These are phyloP conservation scores for Sanghuangporus baumii DNA, from an alignment of 1,284 basidiomycete genomes.

Conservation along the genomic window DNA sequence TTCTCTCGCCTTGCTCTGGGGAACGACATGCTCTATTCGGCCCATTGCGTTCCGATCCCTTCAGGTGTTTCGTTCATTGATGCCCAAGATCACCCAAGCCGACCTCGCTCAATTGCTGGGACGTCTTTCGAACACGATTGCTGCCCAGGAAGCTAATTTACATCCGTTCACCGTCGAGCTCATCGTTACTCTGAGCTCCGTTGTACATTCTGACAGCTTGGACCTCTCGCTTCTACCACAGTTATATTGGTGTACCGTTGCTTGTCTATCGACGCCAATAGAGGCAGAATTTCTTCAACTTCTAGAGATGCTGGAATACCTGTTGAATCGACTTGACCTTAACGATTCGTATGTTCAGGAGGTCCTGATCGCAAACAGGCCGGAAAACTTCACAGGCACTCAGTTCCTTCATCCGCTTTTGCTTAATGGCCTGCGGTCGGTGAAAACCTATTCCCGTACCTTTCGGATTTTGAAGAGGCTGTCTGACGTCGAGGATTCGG, in stretches of 20 bases:
- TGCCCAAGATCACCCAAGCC: slow-evolving; percentile 63
- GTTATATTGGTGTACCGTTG: slow-evolving; percentile 84
- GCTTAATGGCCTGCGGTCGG: slow-evolving; percentile 78
- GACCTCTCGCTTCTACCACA: slow-evolving; percentile 68
- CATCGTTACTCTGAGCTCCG: slow-evolving; percentile 68
- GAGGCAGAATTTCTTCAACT: slow-evolving; percentile 78
- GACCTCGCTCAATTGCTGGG: slow-evolving; percentile 81
- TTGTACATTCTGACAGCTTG: slow-evolving; percentile 55
- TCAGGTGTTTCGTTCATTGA: slow-evolving; percentile 85
- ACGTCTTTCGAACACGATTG: slow-evolving; percentile 81
- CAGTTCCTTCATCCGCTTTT: slow-evolving; percentile 71
- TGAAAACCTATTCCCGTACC: slow-evolving; percentile 61
- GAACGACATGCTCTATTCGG: slow-evolving; percentile 82
- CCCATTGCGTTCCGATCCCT: slow-evolving; percentile 86
- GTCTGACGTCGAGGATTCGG: slow-evolving; percentile 55
- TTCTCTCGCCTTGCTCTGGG: slow-evolving; percentile 77
- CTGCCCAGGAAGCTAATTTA: slow-evolving; percentile 69
- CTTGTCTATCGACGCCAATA: slow-evolving; percentile 78
- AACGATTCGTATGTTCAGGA: slow-evolving; percentile 61
- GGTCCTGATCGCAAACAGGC: slow-evolving; percentile 61
- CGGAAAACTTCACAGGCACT: slow-evolving; percentile 67
- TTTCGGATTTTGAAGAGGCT: slow-evolving; percentile 69
- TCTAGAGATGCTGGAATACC: slow-evolving; percentile 59
- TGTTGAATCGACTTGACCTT: slow-evolving; percentile 74
- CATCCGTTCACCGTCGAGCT: slow-evolving; percentile 85